A percentile compares a stretch with the other conserved stretches of the same genome.
phyloP scores from a whole-genome alignment of 164 flowering plant species.

The Berberis vulgaris region DNA sequence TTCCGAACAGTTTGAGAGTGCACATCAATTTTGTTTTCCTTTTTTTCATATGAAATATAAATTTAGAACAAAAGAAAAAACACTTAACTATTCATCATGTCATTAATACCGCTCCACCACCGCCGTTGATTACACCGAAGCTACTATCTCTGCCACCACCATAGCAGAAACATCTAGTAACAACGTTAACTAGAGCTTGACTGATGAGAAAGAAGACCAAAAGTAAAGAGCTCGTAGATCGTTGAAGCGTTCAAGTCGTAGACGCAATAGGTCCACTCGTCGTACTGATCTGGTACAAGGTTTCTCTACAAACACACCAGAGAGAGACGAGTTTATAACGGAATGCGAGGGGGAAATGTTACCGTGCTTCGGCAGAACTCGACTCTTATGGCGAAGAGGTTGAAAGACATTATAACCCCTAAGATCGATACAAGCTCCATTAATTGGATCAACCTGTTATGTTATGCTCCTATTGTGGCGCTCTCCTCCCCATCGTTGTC shows the following conservation, averaged over 20 bases:
- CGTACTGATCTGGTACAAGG: slow-evolving; percentile 70
- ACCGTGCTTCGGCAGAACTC: slow-evolving; percentile 87
- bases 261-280: slow-evolving; percentile 63
- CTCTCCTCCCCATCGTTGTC: no score
- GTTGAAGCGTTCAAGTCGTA: slow-evolving; percentile 77
- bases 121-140: not conserved
- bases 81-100: no score
- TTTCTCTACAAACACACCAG: slow-evolving; percentile 32
- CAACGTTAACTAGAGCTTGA: slow-evolving; percentile 58
- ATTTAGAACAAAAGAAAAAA: no score
- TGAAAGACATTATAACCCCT: slow-evolving; percentile 42
- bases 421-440: slow-evolving; percentile 35
- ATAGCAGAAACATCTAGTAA: slow-evolving; percentile 79
- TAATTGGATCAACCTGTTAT: no score
- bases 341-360: slow-evolving; percentile 1
- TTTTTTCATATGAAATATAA: no score
- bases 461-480: no score
- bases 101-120: no score
- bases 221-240: slow-evolving; percentile 69
- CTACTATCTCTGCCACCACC: slow-evolving; percentile 36
- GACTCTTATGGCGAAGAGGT: slow-evolving; percentile 78
- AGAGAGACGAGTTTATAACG: not conserved
- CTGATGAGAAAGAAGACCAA: slow-evolving; percentile 52
- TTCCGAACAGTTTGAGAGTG: no score
- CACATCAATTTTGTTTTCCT: no score